Evolutionary conservation across 2,329 filamentous ascomycete species (phyloP).

Genomic region (Diaporthe vexans): DNA sequence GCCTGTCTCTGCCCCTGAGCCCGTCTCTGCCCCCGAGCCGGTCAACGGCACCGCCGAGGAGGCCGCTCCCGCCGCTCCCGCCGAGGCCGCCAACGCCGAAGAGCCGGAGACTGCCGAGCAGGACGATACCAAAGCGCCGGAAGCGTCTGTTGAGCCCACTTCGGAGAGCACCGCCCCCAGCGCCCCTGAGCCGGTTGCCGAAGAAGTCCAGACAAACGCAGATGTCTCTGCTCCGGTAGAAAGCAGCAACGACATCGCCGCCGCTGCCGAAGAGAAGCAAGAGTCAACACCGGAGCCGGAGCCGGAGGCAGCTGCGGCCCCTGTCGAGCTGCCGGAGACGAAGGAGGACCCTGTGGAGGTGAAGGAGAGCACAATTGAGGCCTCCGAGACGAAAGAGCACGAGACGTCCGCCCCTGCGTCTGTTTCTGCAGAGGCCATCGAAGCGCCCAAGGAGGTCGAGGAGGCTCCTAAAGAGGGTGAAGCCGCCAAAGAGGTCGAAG

Average conservation of each 20-base stretch:
- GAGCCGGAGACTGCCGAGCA: slow-evolving; percentile 25
- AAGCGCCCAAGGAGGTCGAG: background rate
- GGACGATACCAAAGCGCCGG: background rate
- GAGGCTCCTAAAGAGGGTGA: background rate
- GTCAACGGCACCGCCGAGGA: background rate
- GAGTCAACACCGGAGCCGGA: slow-evolving; percentile 13
- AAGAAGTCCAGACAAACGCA: background rate
- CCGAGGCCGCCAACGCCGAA: slow-evolving; percentile 19
- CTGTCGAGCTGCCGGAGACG: background rate
- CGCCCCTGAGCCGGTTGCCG: slow-evolving; percentile 19
- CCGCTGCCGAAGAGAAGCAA: slow-evolving; percentile 10
- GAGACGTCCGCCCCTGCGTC: background rate
- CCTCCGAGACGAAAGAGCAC: slow-evolving; percentile 26
- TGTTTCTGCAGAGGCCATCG: background rate
- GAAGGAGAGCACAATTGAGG: background rate
- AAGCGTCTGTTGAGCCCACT: background rate
- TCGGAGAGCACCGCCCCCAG: background rate
- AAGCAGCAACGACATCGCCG: background rate
- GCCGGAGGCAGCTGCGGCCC: background rate
- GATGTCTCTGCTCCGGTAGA: background rate
- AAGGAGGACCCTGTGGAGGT: background rate
- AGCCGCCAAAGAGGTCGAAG: background rate
- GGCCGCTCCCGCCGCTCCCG: slow-evolving; percentile 3
- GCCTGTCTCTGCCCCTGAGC: background rate
- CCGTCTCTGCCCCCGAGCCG: too few relatives aligned